A percentile compares a stretch with the other conserved stretches of the same genome.
Evolutionary conservation across 495 filamentous ascomycete species (phyloP).

Genomic region (Podospora anserina): DNA sequence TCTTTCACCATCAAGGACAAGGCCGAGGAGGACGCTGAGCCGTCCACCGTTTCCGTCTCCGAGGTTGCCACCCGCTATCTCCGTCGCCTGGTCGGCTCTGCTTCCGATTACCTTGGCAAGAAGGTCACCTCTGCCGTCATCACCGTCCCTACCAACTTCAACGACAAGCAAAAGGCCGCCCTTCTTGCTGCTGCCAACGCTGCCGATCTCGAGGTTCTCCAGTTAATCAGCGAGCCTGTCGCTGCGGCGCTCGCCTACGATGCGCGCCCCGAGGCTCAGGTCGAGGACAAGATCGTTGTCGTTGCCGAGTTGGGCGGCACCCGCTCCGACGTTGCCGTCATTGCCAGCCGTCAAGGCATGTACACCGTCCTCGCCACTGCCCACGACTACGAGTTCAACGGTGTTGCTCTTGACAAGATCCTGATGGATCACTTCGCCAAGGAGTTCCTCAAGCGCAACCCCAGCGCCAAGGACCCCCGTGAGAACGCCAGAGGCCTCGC

Average conservation of each 20-base stretch:
- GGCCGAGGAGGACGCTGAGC: constrained; percentile 60
- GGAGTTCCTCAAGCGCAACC: constrained; percentile 89
- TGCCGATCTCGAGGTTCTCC: constrained; percentile 84
- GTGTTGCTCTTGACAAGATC: constrained; percentile 77
- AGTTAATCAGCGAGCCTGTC: constrained; percentile 90
- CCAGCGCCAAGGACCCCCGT: constrained; percentile 76
- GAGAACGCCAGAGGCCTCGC: constrained; percentile 75
- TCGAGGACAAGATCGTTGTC: constrained; percentile 82
- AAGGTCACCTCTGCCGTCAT: constrained; percentile 89
- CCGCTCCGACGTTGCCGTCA: constrained; percentile 83
- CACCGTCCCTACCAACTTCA: constrained; percentile 90
- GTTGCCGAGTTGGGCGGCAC: constrained; percentile 93
- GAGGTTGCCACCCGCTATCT: constrained; percentile 88
- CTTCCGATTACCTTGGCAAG: constrained; percentile 87
- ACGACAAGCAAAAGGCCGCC: constrained; percentile 77
- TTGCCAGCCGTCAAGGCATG: constrained; percentile 89
- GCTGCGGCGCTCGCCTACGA: constrained; percentile 90
- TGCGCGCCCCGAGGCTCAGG: constrained; percentile 69
- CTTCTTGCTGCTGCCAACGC: constrained; percentile 71
- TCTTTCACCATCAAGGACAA: constrained; percentile 82
- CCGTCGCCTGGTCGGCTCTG: constrained; percentile 73
- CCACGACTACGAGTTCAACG: constrained; percentile 90
- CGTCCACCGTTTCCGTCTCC: constrained; percentile 70
- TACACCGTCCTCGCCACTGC: constrained; percentile 92
- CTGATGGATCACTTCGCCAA: constrained; percentile 96